These are phyloP conservation scores for Acanthamoeba royreba DNA, from an alignment of 208 protist species.

Conservation along the genomic window DNA sequence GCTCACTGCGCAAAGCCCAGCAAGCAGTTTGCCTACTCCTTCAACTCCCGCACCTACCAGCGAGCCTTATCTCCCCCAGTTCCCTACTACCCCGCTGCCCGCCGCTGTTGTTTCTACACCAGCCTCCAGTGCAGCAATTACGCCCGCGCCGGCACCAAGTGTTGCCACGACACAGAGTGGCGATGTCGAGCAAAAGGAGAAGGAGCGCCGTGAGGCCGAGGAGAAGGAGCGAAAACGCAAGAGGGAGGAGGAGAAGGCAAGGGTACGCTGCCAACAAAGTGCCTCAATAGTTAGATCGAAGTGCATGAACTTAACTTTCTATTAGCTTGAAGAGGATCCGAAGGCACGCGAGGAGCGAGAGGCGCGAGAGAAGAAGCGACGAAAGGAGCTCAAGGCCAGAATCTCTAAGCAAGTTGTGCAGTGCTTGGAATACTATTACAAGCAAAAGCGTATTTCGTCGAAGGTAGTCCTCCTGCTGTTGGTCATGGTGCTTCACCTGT, in stretches of 20 bases:
- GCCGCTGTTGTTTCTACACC: background rate
- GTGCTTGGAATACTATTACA: background rate
- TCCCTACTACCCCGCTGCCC: background rate
- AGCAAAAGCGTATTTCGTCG: background rate
- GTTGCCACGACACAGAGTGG: too few species aligned
- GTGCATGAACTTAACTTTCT: too few species aligned
- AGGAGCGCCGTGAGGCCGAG: background rate
- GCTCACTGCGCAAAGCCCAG: background rate
- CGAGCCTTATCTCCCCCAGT: background rate
- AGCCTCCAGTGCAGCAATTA: too few species aligned
- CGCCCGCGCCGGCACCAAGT: background rate
- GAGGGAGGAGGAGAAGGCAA: background rate
- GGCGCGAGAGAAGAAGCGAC: background rate
- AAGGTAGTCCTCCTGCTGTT: background rate
- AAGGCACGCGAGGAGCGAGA: background rate
- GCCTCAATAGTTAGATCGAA: too few species aligned
- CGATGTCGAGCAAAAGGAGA: too few species aligned
- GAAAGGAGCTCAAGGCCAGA: background rate
- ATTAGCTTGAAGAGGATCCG: background rate
- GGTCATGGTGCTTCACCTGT: too few species aligned
- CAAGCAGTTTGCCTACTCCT: too few species aligned
- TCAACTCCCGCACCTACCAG: too few species aligned
- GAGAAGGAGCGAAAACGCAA: background rate
- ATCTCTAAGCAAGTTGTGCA: background rate
- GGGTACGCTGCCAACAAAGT: background rate